Percentiles rank a stretch among this genome's conserved stretches.
These are phyloP conservation scores for Yarrowia sp. DNA, from an alignment of 805 yeast species.

Conservation along the genomic window DNA sequence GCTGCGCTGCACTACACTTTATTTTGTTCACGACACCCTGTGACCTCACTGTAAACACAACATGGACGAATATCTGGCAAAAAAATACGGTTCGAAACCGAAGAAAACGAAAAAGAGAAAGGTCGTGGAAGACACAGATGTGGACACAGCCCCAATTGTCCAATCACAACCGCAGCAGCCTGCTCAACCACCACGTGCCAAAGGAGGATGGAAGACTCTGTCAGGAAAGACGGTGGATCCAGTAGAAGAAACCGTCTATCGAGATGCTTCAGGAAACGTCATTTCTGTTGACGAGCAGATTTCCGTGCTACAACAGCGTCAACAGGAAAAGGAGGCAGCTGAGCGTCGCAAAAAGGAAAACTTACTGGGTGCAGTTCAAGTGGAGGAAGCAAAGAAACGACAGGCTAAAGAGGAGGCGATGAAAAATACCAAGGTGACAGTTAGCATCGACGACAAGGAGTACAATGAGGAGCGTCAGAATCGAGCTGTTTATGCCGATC, in stretches of 20 bases:
- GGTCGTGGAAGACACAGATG: background rate
- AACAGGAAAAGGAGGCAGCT: background rate
- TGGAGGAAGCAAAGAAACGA: background rate
- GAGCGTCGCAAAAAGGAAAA: conserved; percentile 7
- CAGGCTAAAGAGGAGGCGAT: conserved; percentile 2
- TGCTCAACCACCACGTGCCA: background rate
- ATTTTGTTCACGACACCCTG: background rate
- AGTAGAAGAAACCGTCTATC: conserved; percentile 1
- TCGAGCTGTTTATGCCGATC: conserved; percentile 7
- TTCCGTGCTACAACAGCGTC: background rate
- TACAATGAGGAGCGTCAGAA: conserved; percentile 16
- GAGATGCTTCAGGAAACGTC: conserved; percentile 14
- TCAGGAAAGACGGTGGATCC: conserved; percentile 8
- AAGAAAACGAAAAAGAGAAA: conserved; percentile 11
- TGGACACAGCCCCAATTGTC: background rate
- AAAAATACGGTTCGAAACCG: conserved; percentile 18
- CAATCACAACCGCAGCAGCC: background rate
- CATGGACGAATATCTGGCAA: conserved; percentile 23
- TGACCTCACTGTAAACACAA: background rate
- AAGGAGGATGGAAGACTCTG: conserved; percentile 16
- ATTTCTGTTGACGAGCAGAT: conserved; percentile 10
- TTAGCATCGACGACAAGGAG: background rate
- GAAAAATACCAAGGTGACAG: background rate
- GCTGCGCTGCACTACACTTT: background rate
- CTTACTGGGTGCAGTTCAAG: background rate